Conservation (phyloP, 306 rosid species). For the Acmispon strigosus region DNA sequence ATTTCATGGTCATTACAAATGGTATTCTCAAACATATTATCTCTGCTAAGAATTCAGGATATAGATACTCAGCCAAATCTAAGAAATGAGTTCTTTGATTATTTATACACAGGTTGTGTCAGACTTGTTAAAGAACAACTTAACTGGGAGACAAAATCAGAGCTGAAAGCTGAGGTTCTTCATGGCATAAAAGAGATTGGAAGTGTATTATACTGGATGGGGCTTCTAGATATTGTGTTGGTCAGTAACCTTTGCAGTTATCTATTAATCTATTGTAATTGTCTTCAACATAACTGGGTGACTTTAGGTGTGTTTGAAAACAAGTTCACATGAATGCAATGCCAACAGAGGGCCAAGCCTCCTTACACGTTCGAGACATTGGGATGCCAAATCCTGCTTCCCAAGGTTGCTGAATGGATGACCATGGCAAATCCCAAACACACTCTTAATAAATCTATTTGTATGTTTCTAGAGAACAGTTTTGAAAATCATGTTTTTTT, state of each 20-base stretch:
- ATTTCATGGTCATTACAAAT: slow-evolving; percentile 1
- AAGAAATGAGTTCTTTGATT: slow-evolving; percentile 13
- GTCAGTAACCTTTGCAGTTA: slow-evolving; percentile 42
- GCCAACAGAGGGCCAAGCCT: no score
- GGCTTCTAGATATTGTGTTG: slow-evolving; percentile 92
- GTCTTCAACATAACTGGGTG: not conserved
- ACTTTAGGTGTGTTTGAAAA: not conserved
- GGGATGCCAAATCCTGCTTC: no score
- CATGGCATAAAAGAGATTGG: slow-evolving; percentile 95
- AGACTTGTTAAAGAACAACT: slow-evolving; percentile 87
- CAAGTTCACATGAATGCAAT: no score
- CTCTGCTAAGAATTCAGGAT: not conserved
- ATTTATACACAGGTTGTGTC: slow-evolving; percentile 63
- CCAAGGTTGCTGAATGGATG: no score
- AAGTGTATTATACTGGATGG: slow-evolving; percentile 91
- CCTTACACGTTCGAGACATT: no score
- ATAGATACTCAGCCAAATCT: slow-evolving; percentile 15
- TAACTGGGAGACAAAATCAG: slow-evolving; percentile 81
- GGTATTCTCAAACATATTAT: not conserved
- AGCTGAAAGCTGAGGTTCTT: slow-evolving; percentile 85
- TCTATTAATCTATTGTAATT: slow-evolving; percentile 10
- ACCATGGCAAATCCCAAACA: no score
- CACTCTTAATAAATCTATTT: not conserved
- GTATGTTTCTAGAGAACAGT: not conserved
- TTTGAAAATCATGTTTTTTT: not conserved